A percentile compares a stretch with the other conserved stretches of the same genome.
Evolutionary conservation across 352 stramenopile genomes (phyloP).

Genomic region (Phytophthora palmivora): DNA sequence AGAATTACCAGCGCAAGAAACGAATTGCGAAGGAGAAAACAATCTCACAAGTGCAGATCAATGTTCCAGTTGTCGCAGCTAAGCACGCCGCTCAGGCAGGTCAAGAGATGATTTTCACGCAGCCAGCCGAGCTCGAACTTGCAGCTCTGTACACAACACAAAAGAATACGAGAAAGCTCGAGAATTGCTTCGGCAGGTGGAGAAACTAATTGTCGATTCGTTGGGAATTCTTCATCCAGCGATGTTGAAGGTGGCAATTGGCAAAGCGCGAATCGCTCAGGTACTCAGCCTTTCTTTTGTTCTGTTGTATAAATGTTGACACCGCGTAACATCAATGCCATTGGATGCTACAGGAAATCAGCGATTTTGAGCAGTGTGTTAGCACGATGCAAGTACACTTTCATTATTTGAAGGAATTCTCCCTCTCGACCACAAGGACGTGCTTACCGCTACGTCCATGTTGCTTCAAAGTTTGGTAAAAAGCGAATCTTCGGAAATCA

Average conservation of each 20-base stretch:
- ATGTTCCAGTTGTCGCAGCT: slow-evolving; percentile 53
- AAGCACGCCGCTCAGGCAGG: slow-evolving; percentile 48
- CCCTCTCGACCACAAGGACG: slow-evolving; percentile 50
- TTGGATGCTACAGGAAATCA: slow-evolving; percentile 35
- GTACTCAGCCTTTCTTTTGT: slow-evolving; percentile 12
- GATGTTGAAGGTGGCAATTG: slow-evolving; percentile 65
- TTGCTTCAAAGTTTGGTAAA: slow-evolving; percentile 56
- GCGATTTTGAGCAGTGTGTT: slow-evolving; percentile 27
- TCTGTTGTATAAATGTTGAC: neutral
- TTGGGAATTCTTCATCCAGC: slow-evolving; percentile 58
- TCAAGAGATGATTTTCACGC: slow-evolving; percentile 51
- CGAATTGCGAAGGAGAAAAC: slow-evolving; percentile 54
- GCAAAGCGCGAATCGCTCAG: slow-evolving; percentile 41
- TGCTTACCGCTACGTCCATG: slow-evolving; percentile 47
- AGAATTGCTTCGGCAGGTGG: slow-evolving; percentile 38
- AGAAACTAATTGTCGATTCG: slow-evolving; percentile 39
- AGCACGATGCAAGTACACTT: slow-evolving; percentile 34
- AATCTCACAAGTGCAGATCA: slow-evolving; percentile 65
- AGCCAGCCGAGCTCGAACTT: slow-evolving; percentile 61
- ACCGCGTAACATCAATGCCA: neutral
- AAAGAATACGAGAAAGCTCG: slow-evolving; percentile 58
- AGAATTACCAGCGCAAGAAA: slow-evolving; percentile 56
- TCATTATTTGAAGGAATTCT: slow-evolving; percentile 48
- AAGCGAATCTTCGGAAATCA: neutral
- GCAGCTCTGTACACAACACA: slow-evolving; percentile 65